A percentile compares a stretch with the other conserved stretches of the same genome.
phyloP scores from a whole-genome alignment of 331 rosid species.

The Malus hybrid region DNA sequence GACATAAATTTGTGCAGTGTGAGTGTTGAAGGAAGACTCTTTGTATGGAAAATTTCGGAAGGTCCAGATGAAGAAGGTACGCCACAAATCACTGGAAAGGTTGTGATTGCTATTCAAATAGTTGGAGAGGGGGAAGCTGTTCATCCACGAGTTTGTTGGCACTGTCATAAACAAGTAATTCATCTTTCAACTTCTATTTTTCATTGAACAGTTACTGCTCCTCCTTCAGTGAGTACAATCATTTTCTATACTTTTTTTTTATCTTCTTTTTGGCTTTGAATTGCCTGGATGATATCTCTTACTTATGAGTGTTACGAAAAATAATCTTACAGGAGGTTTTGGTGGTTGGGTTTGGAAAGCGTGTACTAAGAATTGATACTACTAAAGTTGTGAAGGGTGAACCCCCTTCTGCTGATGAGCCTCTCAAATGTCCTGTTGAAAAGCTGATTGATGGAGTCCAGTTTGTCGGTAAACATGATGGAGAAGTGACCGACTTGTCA shows the following conservation, averaged over 20 bases:
- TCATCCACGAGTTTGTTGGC: constrained; percentile 97
- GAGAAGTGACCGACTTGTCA: constrained; percentile 91
- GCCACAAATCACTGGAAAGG: constrained; percentile 81
- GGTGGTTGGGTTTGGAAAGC: constrained; percentile 85
- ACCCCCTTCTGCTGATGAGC: constrained; percentile 61
- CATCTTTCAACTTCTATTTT: not conserved
- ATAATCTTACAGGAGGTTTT: constrained; percentile 73
- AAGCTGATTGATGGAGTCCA: constrained; percentile 93
- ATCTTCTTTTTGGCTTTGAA: not conserved
- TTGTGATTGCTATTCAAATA: constrained; percentile 73
- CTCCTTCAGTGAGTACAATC: not conserved
- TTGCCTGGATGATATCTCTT: not conserved
- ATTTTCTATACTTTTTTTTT: not conserved
- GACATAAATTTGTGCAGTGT: constrained; percentile 56
- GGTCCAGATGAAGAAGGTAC: constrained; percentile 95
- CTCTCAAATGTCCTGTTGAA: constrained; percentile 67
- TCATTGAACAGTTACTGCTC: not conserved
- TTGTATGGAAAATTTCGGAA: constrained; percentile 91
- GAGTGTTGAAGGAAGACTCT: constrained; percentile 84
- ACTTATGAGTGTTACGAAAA: constrained; percentile 4
- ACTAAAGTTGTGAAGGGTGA: constrained; percentile 82
- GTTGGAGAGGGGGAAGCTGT: constrained; percentile 69
- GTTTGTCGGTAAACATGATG: constrained; percentile 86
- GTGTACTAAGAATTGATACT: constrained; percentile 79
- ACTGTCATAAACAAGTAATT: constrained; percentile 93